Conservation (phyloP, 208 protist genomes). For the Acanthamoeba castellanii region DNA sequence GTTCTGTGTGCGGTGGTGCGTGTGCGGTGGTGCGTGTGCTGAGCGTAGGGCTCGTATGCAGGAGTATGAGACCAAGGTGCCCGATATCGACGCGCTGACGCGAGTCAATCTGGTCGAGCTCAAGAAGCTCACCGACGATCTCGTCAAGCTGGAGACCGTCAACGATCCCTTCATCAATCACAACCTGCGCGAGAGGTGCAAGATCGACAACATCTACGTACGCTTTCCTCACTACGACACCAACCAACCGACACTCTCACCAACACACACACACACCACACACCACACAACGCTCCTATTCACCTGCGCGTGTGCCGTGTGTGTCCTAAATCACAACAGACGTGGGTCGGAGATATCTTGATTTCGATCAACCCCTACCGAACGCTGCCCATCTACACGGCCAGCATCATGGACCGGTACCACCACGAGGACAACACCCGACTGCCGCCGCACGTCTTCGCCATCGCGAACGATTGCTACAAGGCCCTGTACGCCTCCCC, state of each 20-base stretch:
- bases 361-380: slow-evolving; percentile 94
- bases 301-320: background rate
- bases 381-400: slow-evolving; percentile 85
- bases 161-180: slow-evolving; percentile 56
- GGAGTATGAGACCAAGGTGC: slow-evolving; percentile 55
- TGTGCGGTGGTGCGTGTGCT: background rate
- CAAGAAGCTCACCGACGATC: slow-evolving; percentile 52
- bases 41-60: background rate
- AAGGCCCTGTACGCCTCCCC: slow-evolving; percentile 32
- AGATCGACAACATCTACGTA: slow-evolving; percentile 43
- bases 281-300: no score
- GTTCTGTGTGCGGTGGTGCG: background rate
- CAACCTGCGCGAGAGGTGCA: slow-evolving; percentile 50
- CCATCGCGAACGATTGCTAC: slow-evolving; percentile 79
- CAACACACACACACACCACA: background rate
- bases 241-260: no score
- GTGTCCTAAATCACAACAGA: slow-evolving; percentile 81
- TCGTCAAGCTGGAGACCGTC: slow-evolving; percentile 50
- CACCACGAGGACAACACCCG: slow-evolving; percentile 85
- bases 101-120: slow-evolving; percentile 35
- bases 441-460: slow-evolving; percentile 83
- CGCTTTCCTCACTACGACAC: background rate
- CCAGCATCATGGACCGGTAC: slow-evolving; percentile 72
- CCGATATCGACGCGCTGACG: slow-evolving; percentile 32
- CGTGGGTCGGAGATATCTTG: slow-evolving; percentile 93